A percentile compares a stretch with the other conserved stretches of the same genome.
phyloP scores from a whole-genome alignment of 345 rosid genomes.

The Corchorus olitorius region DNA sequence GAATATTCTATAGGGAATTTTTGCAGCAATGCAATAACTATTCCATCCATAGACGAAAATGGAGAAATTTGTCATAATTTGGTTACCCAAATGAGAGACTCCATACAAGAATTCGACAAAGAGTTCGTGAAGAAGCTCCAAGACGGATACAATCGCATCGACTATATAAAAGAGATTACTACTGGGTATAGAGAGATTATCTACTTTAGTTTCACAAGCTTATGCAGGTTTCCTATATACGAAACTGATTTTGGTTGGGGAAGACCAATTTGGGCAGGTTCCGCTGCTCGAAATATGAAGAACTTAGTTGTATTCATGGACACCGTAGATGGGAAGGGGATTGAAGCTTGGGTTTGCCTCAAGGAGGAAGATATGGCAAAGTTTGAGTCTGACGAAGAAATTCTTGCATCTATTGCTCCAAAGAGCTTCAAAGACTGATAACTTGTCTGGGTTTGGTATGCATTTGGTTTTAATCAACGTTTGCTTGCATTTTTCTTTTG shows the following conservation, averaged over 20 bases:
- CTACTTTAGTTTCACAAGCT: not conserved
- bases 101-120: not conserved
- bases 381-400: not conserved
- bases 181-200: not conserved
- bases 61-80: not conserved
- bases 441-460: too few species aligned
- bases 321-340: not conserved
- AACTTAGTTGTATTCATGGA: slow-evolving; percentile 9
- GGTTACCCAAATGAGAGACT: not conserved
- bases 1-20: slow-evolving; percentile 5
- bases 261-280: not conserved
- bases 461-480: too few species aligned
- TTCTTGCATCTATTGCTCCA: not conserved
- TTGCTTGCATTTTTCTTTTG: too few species aligned
- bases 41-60: not conserved
- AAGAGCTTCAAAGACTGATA: not conserved
- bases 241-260: slow-evolving; percentile 22
- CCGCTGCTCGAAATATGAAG: not conserved
- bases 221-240: slow-evolving; percentile 11
- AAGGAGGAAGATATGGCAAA: not conserved
- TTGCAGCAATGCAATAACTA: not conserved
- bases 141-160: not conserved
- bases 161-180: not conserved
- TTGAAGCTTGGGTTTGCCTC: not conserved
- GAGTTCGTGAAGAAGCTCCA: slow-evolving; percentile 2